Base-by-base conservation (phyloP, 139 green algal genomes). In the Closterium sp. region DNA sequence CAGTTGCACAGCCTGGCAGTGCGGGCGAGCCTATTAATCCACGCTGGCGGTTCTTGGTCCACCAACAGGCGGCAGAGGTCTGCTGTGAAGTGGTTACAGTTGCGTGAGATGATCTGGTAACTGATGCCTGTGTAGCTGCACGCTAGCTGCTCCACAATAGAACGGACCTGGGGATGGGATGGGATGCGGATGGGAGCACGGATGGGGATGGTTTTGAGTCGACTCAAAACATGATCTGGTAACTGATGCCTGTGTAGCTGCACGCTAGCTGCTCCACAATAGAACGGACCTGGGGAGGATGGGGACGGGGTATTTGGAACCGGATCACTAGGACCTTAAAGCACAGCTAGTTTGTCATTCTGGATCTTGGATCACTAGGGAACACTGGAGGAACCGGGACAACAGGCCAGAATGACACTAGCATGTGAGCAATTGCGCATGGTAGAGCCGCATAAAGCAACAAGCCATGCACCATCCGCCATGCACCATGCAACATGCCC, bases 1-100 rank as follows among this genome's bases (percentile, higher is more conserved):
- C 91, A 93, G 43, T 93, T 93, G 84, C 93, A 89, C 30, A 93
- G 34, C 91, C 90, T 90, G 28, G 32, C 91, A 66, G 93, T 31
- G 64, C 36, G 34, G 6, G 91, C 91, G 5, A 94, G 30, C 7
- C 91, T 81, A 33, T 94, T 94, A 38, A 94, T 89, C 96, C 97
- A 98, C 21, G 87, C 38, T 0, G 97, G 97, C 0, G 96, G 91
- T 12, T 90, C 87, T 31, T 94, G 95, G 23, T 96, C 96, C 3
- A 95, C 95, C 38, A 98, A 95, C 90, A 96, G 91, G 0, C 92
- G 34, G 85, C 94, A 96, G 12, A 98, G 90, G 89, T 98, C 96
- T 4, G 87, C 93, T 0, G 96, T 96, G 92, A 98, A 98, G 90
- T 97, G 95, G 91, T 98, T 98, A 94, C 97, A 99, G 94, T 99